Evolutionary conservation across 2,329 filamentous ascomycete species (phyloP).

Genomic region (Ophiocordyceps camponoti-leonardi): DNA sequence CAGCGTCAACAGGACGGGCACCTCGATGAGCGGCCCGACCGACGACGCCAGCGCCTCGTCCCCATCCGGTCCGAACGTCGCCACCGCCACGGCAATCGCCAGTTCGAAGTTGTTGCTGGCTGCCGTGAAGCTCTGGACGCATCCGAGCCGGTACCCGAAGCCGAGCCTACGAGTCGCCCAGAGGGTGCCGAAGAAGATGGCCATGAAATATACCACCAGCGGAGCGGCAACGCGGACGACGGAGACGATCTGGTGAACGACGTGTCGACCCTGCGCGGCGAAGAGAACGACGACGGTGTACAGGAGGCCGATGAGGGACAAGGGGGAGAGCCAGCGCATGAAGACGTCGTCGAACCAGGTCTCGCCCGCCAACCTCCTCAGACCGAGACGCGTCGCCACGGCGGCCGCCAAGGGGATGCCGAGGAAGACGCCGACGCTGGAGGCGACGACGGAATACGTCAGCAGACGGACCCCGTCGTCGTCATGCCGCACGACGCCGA

Average conservation of each 20-base stretch:
- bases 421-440: constrained; percentile 69
- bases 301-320: constrained; percentile 65
- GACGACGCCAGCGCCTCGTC: constrained; percentile 70
- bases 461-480: constrained; percentile 6
- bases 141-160: constrained; percentile 52
- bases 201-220: constrained; percentile 61
- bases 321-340: constrained; percentile 51
- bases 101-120: constrained; percentile 90
- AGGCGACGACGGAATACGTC: constrained; percentile 44
- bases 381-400: constrained; percentile 50
- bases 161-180: constrained; percentile 44
- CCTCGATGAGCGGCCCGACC: constrained; percentile 73
- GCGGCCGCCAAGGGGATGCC: constrained; percentile 71
- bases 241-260: constrained; percentile 68
- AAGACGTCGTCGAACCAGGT: constrained; percentile 53
- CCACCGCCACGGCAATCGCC: constrained; percentile 74
- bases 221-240: constrained; percentile 70
- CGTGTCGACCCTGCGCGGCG: constrained; percentile 59
- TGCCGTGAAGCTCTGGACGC: constrained; percentile 74
- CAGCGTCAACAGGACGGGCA: constrained; percentile 45
- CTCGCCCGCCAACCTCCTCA: constrained; percentile 36
- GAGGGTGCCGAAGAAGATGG: constrained; percentile 58
- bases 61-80: constrained; percentile 60
- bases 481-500: constrained; percentile 46
- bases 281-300: constrained; percentile 82